Evolutionary conservation across 371 early-diverging fungal species (phyloP), one percentile per base, ranked within the genome.

Genomic region (Nematocida ironsii): DNA sequence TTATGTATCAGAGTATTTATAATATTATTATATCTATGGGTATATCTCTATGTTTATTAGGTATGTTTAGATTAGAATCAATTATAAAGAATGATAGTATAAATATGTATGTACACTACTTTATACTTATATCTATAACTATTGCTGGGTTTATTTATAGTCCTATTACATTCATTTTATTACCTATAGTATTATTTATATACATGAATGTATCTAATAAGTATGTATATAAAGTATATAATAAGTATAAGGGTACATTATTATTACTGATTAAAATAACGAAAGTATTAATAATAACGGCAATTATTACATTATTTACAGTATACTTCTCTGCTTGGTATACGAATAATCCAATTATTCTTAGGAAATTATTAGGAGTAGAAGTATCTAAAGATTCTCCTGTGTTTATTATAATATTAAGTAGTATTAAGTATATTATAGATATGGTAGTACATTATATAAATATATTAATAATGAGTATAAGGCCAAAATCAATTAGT

Each of bases 61-160:
- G 76, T 27, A 67, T 67, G 16, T 39, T 75, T 16, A 42, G 76
- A 16, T n/a, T 75, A 27, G 76, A 75, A 25, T n/a, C 56, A 23
- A 64, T 75, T 23, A 33, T 75, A 18, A 48, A 72, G 55, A 52
- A 75, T 16, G 5, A 20, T 11, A 25, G 39, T 27, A 11, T 11
- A 7, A 42, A 44, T 6, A 68, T 55, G 66, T 54, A 27, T 50
- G 56, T 20, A 16, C 69, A 75, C 64, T 75, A 75, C 48, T 55
- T 75, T 16, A 55, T 69, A 25, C 42, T 75, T 5, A 16, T 69
- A 20, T 13, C 9, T 20, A 18, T 39, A 7, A 1, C 66, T 0
- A 6, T 75, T 23, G 42, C 1, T 16, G 56, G 50, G 13, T 69
- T 75, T 25, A 68, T 45, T 7, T 40, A 40, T n/a, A 42, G n/a